phyloP scores from a whole-genome alignment of 305 asterid genomes.

The Fraxinus platypoda region DNA sequence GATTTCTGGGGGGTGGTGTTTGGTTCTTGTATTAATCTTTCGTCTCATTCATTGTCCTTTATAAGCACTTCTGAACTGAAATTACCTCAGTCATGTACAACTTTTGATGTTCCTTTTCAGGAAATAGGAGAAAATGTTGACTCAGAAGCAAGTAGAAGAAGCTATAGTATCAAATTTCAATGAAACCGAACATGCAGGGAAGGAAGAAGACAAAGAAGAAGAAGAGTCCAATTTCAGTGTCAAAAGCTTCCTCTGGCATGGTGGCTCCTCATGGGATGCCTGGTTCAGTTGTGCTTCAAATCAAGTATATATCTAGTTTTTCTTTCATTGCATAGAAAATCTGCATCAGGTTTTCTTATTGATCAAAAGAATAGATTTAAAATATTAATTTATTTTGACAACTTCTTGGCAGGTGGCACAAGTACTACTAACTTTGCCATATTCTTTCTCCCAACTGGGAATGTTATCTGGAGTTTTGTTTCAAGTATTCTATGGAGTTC shows the following conservation, averaged over 20 bases:
- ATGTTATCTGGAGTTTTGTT: conserved; percentile 69
- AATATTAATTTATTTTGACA: not conserved
- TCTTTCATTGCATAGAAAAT: not conserved
- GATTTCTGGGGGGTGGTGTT: not conserved
- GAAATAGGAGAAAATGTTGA: conserved; percentile 17
- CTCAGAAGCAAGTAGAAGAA: conserved; percentile 27
- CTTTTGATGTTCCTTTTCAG: not conserved
- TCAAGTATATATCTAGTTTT: conserved; percentile 40
- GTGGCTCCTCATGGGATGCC: conserved; percentile 91
- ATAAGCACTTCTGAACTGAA: conserved; percentile 5
- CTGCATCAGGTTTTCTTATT: not conserved
- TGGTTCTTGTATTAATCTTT: not conserved
- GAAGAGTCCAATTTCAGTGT: conserved; percentile 45
- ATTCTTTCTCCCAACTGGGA: conserved; percentile 89
- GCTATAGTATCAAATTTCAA: conserved; percentile 18
- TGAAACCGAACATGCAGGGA: conserved; percentile 22
- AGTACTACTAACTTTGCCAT: conserved; percentile 78
- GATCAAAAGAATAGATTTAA: not conserved
- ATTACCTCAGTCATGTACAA: not conserved
- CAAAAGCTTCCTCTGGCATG: conserved; percentile 70
- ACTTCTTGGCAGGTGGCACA: conserved; percentile 68
- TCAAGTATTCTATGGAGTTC: conserved; percentile 73
- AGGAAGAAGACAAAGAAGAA: conserved; percentile 31
- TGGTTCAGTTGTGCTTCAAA: conserved; percentile 94
- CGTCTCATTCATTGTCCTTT: conserved; percentile 3